Evolutionary conservation across 2,329 filamentous ascomycete genomes (phyloP).

Genomic region (Lasiodiplodia citricola): DNA sequence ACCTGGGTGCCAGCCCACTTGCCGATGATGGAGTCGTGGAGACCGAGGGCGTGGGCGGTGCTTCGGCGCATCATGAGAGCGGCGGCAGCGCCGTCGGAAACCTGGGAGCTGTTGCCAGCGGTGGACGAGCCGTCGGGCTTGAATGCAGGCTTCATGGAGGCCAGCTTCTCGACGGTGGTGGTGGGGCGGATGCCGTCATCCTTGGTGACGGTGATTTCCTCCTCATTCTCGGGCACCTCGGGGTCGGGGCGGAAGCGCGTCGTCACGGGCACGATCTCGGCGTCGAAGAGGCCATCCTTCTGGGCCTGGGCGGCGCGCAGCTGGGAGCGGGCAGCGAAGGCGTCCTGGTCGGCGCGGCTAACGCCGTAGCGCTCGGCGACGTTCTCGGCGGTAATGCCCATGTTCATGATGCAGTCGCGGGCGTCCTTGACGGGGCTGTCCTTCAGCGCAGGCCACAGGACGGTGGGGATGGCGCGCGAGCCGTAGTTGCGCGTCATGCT

Average conservation of each 20-base stretch:
- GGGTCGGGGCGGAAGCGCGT: conserved; percentile 72
- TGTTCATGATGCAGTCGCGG: conserved; percentile 88
- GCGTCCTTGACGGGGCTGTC: conserved; percentile 66
- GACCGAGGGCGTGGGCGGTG: conserved; percentile 74
- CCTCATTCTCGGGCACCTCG: conserved; percentile 53
- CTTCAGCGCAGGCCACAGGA: conserved; percentile 76
- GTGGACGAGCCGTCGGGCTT: conserved; percentile 75
- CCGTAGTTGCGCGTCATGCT: conserved; percentile 95
- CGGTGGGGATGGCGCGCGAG: conserved; percentile 74
- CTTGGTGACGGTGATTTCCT: conserved; percentile 69
- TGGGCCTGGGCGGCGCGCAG: conserved; percentile 73
- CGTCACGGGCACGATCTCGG: conserved; percentile 79
- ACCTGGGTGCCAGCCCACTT: conserved; percentile 81
- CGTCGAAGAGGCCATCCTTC: conserved; percentile 70
- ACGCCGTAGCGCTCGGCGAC: conserved; percentile 80
- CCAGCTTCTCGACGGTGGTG: conserved; percentile 72
- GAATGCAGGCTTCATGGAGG: conserved; percentile 86
- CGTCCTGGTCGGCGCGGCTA: conserved; percentile 77
- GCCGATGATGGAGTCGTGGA: conserved; percentile 72
- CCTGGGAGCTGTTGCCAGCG: conserved; percentile 84
- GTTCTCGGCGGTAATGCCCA: conserved; percentile 91
- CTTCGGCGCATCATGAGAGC: conserved; percentile 83
- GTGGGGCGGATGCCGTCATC: conserved; percentile 83
- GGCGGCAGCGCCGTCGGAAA: conserved; percentile 86
- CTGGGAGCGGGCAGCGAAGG: conserved; percentile 78